Percentiles rank a stretch among this genome's conserved stretches.
Evolutionary conservation across 2,329 filamentous ascomycete genomes (phyloP).

Genomic region (Cladosporium sp.): DNA sequence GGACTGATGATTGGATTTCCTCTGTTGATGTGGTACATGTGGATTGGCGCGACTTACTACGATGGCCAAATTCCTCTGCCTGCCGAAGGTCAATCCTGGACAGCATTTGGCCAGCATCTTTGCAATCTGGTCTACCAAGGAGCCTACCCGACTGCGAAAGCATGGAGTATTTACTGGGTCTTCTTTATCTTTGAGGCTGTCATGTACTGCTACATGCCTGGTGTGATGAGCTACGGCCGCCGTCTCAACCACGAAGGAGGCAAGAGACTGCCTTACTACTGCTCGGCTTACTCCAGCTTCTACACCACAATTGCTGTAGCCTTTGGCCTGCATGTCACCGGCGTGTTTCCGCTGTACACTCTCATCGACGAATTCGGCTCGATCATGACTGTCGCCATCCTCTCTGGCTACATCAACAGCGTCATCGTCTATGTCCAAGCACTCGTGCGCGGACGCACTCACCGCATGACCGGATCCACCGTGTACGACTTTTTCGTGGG

Average conservation of each 20-base stretch:
- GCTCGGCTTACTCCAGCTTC: constrained; percentile 83
- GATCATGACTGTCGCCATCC: constrained; percentile 87
- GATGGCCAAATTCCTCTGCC: constrained; percentile 72
- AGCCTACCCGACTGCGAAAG: constrained; percentile 78
- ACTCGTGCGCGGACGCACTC: constrained; percentile 73
- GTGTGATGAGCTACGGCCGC: constrained; percentile 85
- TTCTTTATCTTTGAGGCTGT: constrained; percentile 84
- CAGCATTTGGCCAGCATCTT: constrained; percentile 72
- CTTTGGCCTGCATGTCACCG: constrained; percentile 74
- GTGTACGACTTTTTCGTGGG: constrained; percentile 93
- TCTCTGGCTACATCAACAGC: constrained; percentile 82
- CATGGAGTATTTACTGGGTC: constrained; percentile 92
- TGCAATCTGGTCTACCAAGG: constrained; percentile 73
- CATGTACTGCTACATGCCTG: constrained; percentile 83
- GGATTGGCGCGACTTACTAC: constrained; percentile 93
- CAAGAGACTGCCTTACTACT: constrained; percentile 90
- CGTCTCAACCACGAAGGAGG: constrained; percentile 78
- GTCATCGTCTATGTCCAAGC: constrained; percentile 89
- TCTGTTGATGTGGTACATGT: constrained; percentile 98
- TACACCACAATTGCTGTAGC: constrained; percentile 79
- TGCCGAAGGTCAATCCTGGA: constrained; percentile 50
- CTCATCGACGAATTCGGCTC: constrained; percentile 94
- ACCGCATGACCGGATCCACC: constrained; percentile 84
- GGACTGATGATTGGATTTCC: constrained; percentile 92
- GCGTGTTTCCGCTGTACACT: constrained; percentile 84